Evolutionary conservation across 202 grass and related monocot genomes (phyloP), one percentile per base, ranked within the genome.

Genomic region (Eragrostis tef): DNA sequence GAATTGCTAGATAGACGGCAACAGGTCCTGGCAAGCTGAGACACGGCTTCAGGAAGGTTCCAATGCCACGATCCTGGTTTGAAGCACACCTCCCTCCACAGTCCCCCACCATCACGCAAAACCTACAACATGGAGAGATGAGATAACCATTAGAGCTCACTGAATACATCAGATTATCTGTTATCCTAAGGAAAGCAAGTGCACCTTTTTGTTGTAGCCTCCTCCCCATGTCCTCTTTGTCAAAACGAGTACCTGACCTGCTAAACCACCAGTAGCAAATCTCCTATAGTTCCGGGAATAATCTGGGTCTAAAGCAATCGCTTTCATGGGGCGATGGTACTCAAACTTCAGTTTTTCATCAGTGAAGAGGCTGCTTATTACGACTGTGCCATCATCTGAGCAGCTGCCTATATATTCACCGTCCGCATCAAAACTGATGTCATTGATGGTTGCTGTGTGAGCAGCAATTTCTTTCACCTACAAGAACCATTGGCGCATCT

Each of bases 321-420:
- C 83, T 87, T 99, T 99, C 93, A 95, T 99, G 11, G 96, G 96
- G 10, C 96, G 90, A 79, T 95, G 92, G 80, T 95, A 92, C 83
- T 96, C 96, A 66, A 99, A 99, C 81, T 95, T 99, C 71, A 91
- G 74, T 70, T 86, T 95, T 58, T 95, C 96, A 81, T 99, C 90
- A 47, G 85, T 91, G 82, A 99, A 99, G 34, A 99, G 90, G 81
- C 91, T 91, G 87, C 87, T 93, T 90, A 99, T 91, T 54, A 90
- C 89, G 50, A 99, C 80, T 7, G 93, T 88, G 63, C 93, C 96
- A 73, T 99, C 96, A 85, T 99, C 96, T 16, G 96, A 99, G 89
- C 96, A 99, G 80, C 96, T 99, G 42, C 90, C 96, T 81, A 95
- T 91, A 50, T 90, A 93, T 88, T 99, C 96, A 67, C 93, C 87